Conservation (phyloP, 2,329 filamentous ascomycete species). For the Colletotrichum plurivorum region DNA sequence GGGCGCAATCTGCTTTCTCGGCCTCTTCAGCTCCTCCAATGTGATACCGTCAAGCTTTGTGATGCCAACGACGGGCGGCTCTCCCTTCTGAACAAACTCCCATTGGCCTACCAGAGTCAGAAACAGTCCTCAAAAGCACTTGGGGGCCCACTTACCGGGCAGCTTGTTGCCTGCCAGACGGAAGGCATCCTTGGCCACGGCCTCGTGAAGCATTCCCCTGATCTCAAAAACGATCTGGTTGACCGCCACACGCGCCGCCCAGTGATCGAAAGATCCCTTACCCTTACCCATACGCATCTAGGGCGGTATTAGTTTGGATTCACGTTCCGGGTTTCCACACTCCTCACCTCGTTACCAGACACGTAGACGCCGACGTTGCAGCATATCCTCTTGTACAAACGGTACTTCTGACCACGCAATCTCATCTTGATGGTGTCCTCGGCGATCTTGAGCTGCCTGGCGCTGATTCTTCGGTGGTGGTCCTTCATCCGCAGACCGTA, state of each 20-base stretch:
- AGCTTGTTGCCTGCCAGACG: slow-evolving; percentile 94
- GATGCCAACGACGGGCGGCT: slow-evolving; percentile 90
- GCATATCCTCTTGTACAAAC: slow-evolving; percentile 89
- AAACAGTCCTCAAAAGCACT: slow-evolving; percentile 41
- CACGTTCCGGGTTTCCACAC: not conserved
- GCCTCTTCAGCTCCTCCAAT: slow-evolving; percentile 85
- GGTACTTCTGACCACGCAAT: slow-evolving; percentile 91
- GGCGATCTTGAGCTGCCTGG: slow-evolving; percentile 87
- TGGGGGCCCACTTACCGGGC: slow-evolving; percentile 74
- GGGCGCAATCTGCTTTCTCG: slow-evolving; percentile 76
- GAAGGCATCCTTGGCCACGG: slow-evolving; percentile 94
- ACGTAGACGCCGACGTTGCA: slow-evolving; percentile 97
- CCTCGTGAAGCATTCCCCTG: slow-evolving; percentile 92
- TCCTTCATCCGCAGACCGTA: slow-evolving; percentile 95
- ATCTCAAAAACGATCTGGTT: slow-evolving; percentile 95
- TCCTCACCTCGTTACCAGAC: slow-evolving; percentile 88
- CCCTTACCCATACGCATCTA: slow-evolving; percentile 98
- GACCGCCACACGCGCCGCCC: slow-evolving; percentile 90
- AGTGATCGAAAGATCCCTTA: slow-evolving; percentile 97
- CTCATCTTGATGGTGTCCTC: slow-evolving; percentile 94
- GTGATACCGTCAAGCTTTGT: slow-evolving; percentile 92
- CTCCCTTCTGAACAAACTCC: slow-evolving; percentile 95
- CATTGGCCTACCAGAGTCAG: slow-evolving; percentile 73
- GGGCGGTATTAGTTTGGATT: slow-evolving; percentile 14
- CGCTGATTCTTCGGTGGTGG: slow-evolving; percentile 91